A percentile compares a stretch with the other conserved stretches of the same genome.
Evolutionary conservation across 2,329 filamentous ascomycete species (phyloP).

Genomic region (Epichloe scottii): DNA sequence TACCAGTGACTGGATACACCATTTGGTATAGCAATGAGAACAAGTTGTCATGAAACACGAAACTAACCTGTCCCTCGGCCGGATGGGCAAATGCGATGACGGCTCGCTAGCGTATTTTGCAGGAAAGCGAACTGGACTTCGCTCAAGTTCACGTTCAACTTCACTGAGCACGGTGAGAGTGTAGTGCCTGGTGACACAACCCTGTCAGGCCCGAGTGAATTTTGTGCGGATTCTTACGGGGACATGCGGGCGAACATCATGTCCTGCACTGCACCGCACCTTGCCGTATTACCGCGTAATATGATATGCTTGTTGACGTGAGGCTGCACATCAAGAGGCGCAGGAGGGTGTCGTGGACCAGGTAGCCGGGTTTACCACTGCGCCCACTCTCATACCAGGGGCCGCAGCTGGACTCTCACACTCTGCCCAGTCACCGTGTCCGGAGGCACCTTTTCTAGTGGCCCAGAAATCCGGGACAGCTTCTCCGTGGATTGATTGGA

Average conservation of each 20-base stretch:
- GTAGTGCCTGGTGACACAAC: background rate
- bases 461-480: conserved; percentile 4
- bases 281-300: no score
- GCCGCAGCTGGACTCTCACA: background rate
- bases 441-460: background rate
- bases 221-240: no score
- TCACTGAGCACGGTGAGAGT: no score
- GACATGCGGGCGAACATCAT: no score
- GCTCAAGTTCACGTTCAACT: no score
- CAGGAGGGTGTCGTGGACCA: background rate
- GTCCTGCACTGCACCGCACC: no score
- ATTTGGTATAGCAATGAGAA: background rate
- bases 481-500: background rate
- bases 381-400: background rate
- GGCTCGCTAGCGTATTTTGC: background rate
- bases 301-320: background rate
- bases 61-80: background rate
- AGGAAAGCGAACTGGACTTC: background rate
- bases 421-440: background rate
- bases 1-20: no score
- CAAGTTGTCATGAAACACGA: background rate
- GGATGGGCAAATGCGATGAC: background rate
- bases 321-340: background rate
- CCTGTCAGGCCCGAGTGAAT: no score
- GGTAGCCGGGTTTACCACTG: conserved; percentile 2